Evolutionary conservation across 805 yeast species (phyloP).

Genomic region (Candida pseudofarinosa): DNA sequence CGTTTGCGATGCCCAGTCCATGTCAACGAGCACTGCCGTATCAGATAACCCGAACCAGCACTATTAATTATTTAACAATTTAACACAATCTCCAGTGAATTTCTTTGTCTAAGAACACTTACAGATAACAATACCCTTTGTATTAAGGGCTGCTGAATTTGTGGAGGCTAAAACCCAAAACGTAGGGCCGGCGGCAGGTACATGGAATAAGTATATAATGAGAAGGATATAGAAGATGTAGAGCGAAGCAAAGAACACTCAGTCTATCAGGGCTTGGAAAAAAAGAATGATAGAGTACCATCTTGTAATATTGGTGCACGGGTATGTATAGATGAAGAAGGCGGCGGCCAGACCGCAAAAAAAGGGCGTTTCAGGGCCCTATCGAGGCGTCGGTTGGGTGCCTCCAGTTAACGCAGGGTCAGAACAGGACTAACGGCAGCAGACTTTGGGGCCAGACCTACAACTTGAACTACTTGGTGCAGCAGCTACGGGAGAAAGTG

Average conservation of each 20-base stretch:
- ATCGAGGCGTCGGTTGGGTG: too few relatives aligned
- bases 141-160: neutral
- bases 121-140: neutral
- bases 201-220: too few relatives aligned
- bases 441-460: constrained; percentile 70
- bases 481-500: constrained; percentile 36
- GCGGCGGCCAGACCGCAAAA: too few relatives aligned
- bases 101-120: neutral
- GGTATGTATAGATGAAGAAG: constrained; percentile 36
- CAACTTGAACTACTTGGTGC: constrained; percentile 61
- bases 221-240: neutral
- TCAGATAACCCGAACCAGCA: neutral
- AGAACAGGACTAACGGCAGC: constrained; percentile 13
- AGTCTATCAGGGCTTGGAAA: neutral
- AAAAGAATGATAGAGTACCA: constrained; percentile 40
- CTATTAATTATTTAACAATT: too few relatives aligned
- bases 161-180: neutral
- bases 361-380: too few relatives aligned
- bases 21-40: neutral
- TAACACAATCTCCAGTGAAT: neutral
- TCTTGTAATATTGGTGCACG: constrained; percentile 71
- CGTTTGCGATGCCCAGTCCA: neutral
- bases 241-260: too few relatives aligned
- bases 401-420: too few relatives aligned
- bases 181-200: neutral